Evolutionary conservation across 2,329 filamentous ascomycete genomes (phyloP), one percentile per base, ranked within the genome.

Genomic region (Sporothrix pseudoabietina): DNA sequence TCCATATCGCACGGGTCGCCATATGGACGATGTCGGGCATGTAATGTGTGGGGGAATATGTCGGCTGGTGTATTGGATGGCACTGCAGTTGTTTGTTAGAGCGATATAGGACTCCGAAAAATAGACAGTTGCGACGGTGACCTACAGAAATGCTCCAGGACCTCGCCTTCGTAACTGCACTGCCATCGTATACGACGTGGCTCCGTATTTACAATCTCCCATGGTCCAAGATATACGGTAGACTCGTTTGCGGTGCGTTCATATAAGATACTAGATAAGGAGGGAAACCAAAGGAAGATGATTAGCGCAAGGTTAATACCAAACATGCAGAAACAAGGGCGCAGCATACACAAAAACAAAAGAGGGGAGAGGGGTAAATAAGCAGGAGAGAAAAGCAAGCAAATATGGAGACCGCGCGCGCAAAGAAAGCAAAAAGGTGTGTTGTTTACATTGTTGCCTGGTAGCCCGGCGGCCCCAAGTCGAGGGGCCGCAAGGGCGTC

Each of bases 191-290:
- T 80, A 55, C 85, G 84, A 69, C 85, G 84, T 44, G 83, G 82
- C 74, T 85, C 83, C 54, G 82, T 82, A 57, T 83, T 83, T 54
- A 85, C 80, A 49, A 87, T 81, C 77, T 87, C 84, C 85, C 85
- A 87, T 4, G 85, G 85, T n/a, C 85, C 85, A 8, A 87, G 82
- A 75, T 87, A 87, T 63, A 87, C 80, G 14, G 85, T 85, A 66
- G 81, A 82, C 77, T 87, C 85, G 76, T 84, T 82, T 49, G 82
- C 77, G 7, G 85, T 86, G 68, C 84, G 83, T 76, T 86, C 84
- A 74, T 84, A 87, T n/a, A 87, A 82, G 63, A 82, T 84, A 81
- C 85, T 87, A 76, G 66, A 74, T n/a, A 32, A n/a, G 12, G 54
- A 16, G 49, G 16, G 30, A 41, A 26, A 12, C 1, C 26, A 1